These are phyloP conservation scores for Gardenia jasminoides DNA, from an alignment of 257 asterid species.

Conservation along the genomic window DNA sequence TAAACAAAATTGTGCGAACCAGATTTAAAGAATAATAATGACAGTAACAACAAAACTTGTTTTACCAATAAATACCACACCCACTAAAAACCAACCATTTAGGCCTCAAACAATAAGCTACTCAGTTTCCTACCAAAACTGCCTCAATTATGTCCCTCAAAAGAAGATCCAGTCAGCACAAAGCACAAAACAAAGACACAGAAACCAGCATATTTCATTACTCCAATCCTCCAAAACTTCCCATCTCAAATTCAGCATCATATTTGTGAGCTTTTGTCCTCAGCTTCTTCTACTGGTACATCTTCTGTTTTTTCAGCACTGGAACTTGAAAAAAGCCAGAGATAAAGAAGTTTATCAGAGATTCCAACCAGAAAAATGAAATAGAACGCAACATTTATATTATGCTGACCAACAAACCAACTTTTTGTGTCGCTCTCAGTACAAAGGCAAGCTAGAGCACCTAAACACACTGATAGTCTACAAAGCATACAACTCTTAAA, in stretches of 20 bases:
- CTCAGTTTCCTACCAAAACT: conserved; percentile 36
- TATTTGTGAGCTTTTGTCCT: conserved; percentile 15
- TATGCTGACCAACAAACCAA: not conserved
- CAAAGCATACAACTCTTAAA: not conserved
- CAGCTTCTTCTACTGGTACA: conserved; percentile 27
- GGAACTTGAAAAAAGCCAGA: not conserved
- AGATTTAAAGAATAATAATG: not conserved
- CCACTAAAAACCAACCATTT: conserved; percentile 7
- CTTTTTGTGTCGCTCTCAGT: not conserved
- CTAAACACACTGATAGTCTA: not conserved
- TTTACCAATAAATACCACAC: conserved; percentile 11
- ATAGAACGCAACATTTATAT: not conserved
- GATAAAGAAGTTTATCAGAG: not conserved
- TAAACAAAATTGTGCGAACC: not conserved
- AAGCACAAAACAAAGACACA: conserved; percentile 4
- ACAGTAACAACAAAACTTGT: not conserved
- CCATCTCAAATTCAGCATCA: conserved; percentile 14
- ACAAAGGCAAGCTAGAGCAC: not conserved
- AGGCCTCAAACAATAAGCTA: conserved; percentile 9
- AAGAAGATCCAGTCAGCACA: not conserved
- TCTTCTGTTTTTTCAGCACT: conserved; percentile 32
- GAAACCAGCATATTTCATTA: conserved; percentile 8
- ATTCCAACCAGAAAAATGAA: not conserved
- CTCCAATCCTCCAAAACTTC: conserved; percentile 12
- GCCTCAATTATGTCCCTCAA: conserved; percentile 21